These are phyloP conservation scores for Aspergillus taichungensis DNA, from an alignment of 495 filamentous ascomycete genomes.

Conservation along the genomic window DNA sequence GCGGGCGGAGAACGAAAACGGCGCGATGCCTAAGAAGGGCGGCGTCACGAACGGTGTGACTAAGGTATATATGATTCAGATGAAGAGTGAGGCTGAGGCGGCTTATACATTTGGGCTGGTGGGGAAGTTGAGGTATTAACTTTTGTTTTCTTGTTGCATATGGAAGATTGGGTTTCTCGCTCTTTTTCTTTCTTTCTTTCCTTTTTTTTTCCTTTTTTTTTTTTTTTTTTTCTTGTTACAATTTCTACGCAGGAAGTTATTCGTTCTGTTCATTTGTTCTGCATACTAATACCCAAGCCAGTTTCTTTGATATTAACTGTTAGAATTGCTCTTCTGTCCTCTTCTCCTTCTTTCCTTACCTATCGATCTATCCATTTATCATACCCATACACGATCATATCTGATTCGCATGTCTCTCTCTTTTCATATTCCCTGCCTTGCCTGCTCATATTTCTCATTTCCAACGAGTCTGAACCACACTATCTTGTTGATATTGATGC, in stretches of 20 bases:
- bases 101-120: conserved; percentile 54
- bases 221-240: neutral
- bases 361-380: too few species aligned
- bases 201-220: neutral
- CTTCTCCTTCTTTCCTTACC: too few species aligned
- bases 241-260: neutral
- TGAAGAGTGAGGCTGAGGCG: conserved; percentile 54
- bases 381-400: too few species aligned
- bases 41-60: conserved; percentile 60
- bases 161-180: conserved; percentile 2
- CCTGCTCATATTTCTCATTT: too few species aligned
- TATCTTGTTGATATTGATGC: too few species aligned
- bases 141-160: conserved; percentile 1
- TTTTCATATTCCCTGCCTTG: too few species aligned
- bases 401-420: too few species aligned
- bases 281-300: neutral
- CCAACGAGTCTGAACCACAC: too few species aligned
- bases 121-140: conserved; percentile 49
- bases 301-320: too few species aligned
- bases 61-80: conserved; percentile 78
- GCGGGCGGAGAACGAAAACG: conserved; percentile 71
- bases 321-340: too few species aligned
- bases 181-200: neutral
- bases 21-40: conserved; percentile 57
- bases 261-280: neutral